These are phyloP conservation scores for Aureobasidium subglaciale DNA, from an alignment of 2,329 filamentous ascomycete species.

Conservation along the genomic window DNA sequence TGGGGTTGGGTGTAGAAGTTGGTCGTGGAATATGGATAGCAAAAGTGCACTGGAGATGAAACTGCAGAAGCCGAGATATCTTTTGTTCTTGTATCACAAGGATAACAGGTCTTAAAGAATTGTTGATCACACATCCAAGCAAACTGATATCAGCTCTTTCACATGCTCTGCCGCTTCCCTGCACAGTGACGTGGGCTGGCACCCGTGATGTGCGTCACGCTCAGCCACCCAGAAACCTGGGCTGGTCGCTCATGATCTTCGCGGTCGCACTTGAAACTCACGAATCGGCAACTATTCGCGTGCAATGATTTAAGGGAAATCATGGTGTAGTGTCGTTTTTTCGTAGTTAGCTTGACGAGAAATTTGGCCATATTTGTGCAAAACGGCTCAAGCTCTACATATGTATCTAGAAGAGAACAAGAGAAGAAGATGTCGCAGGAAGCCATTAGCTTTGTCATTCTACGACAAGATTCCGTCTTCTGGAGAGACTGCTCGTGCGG, in stretches of 20 bases:
- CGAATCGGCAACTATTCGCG: not conserved
- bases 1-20: not conserved
- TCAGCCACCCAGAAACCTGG: slow-evolving; percentile 7
- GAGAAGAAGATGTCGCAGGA: not conserved
- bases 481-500: slow-evolving; percentile 17
- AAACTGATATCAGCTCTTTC: slow-evolving; percentile 19
- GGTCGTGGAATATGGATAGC: not conserved
- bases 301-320: not conserved
- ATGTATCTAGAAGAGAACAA: slow-evolving; percentile 15
- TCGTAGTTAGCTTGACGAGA: not conserved
- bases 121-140: not conserved
- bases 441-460: slow-evolving; percentile 18
- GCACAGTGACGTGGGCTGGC: slow-evolving; percentile 17
- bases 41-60: not conserved
- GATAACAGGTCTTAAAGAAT: not conserved
- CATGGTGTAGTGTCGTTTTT: not conserved
- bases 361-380: not conserved
- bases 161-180: slow-evolving; percentile 20
- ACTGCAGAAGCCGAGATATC: slow-evolving; percentile 26
- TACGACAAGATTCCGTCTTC: slow-evolving; percentile 18
- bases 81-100: slow-evolving; percentile 27
- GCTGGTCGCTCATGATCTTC: not conserved
- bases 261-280: not conserved
- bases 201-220: slow-evolving; percentile 16
- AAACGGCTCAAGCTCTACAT: slow-evolving; percentile 1